Conservation (phyloP, 1,284 basidiomycete species). For the Puccinia hordei region DNA sequence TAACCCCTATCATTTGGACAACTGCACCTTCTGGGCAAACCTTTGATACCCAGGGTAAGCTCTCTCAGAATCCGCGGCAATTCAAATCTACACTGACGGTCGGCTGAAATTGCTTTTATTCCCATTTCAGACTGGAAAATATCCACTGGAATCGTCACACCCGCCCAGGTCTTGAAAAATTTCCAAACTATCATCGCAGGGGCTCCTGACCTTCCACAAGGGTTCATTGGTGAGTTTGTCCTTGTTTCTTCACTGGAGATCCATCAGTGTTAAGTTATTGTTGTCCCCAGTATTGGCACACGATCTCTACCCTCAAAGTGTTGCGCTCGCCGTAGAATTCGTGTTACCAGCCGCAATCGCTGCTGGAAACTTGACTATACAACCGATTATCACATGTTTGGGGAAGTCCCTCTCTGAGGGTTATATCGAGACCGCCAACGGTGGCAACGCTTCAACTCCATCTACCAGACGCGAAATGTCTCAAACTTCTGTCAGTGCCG, state of each 20-base stretch:
- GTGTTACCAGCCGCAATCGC: conserved; percentile 71
- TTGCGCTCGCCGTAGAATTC: conserved; percentile 84
- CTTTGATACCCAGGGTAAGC: conserved; percentile 76
- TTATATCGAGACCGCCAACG: conserved; percentile 64
- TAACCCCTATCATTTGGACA: conserved; percentile 80
- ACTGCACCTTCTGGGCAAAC: conserved; percentile 61
- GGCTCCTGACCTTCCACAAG: conserved; percentile 66
- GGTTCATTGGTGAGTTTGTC: conserved; percentile 61
- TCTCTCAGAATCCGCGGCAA: background rate
- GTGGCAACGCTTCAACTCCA: background rate
- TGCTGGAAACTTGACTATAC: conserved; percentile 58
- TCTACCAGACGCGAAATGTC: background rate
- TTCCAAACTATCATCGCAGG: conserved; percentile 56
- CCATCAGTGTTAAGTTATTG: background rate
- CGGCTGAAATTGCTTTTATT: background rate
- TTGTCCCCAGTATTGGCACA: conserved; percentile 54
- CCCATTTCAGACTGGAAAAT: conserved; percentile 55
- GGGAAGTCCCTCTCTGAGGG: conserved; percentile 66
- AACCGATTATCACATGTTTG: conserved; percentile 69
- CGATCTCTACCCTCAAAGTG: conserved; percentile 70
- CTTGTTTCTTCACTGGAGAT: background rate
- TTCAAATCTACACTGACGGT: background rate
- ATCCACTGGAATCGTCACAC: conserved; percentile 55
- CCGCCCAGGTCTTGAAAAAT: conserved; percentile 55
- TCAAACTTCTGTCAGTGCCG: background rate